Conservation (phyloP, 192 early-diverging fungal species). For the Coemansia sp. region DNA sequence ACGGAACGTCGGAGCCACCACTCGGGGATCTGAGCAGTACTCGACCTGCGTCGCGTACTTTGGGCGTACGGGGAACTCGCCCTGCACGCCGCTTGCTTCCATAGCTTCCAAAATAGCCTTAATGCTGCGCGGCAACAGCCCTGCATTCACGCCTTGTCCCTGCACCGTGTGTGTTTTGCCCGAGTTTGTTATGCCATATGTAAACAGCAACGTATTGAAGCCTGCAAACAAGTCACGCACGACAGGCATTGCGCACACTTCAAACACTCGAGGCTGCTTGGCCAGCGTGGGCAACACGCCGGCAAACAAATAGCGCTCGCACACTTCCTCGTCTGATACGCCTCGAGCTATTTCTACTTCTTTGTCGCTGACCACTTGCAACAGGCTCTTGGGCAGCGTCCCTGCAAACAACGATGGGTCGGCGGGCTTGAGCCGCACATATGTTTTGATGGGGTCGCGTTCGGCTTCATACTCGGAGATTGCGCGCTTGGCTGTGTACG, state of each 20-base stretch:
- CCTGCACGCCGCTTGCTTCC: conserved; percentile 30
- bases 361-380: conserved; percentile 52
- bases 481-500: conserved; percentile 41
- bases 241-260: conserved; percentile 59
- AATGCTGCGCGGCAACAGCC: conserved; percentile 61
- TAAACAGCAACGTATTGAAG: conserved; percentile 65
- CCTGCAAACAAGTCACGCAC: conserved; percentile 57
- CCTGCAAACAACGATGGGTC: conserved; percentile 7
- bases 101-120: conserved; percentile 61
- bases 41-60: conserved; percentile 45
- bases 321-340: conserved; percentile 21
- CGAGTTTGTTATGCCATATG: conserved; percentile 70
- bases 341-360: conserved; percentile 11
- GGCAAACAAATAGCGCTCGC: conserved; percentile 58
- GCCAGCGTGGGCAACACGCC: conserved; percentile 56
- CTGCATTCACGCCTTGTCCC: conserved; percentile 50
- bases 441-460: conserved; percentile 52
- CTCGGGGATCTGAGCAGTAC: conserved; percentile 44
- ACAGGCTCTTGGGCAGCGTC: conserved; percentile 13
- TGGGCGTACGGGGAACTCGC: conserved; percentile 38
- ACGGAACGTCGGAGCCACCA: conserved; percentile 26
- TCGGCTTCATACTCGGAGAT: conserved; percentile 44
- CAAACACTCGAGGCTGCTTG: conserved; percentile 59
- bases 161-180: conserved; percentile 72
- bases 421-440: conserved; percentile 42